phyloP scores from a whole-genome alignment of 345 rosid genomes.

The Linum usitatissimum region DNA sequence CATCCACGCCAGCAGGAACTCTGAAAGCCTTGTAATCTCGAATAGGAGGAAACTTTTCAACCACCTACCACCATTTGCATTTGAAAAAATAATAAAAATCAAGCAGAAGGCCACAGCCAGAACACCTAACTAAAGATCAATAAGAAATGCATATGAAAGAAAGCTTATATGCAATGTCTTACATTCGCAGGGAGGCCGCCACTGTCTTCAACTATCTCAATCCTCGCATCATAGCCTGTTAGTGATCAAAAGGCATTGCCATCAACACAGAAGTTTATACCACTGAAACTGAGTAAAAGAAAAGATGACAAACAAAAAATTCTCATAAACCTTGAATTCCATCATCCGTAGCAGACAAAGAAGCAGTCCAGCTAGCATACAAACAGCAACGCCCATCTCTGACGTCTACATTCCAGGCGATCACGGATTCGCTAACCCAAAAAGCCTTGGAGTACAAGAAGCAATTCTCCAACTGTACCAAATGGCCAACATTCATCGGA shows the following conservation, averaged over 20 bases:
- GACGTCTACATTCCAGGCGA: constrained; percentile 75
- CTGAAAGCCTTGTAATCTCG: constrained; percentile 46
- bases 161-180: constrained; percentile 2
- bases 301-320: background rate
- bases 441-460: constrained; percentile 52
- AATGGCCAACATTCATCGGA: constrained; percentile 14
- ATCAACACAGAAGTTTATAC: background rate
- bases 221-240: constrained; percentile 49
- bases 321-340: constrained; percentile 46
- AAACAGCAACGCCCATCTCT: constrained; percentile 51
- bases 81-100: background rate
- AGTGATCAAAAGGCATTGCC: background rate
- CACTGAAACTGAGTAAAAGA: background rate
- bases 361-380: constrained; percentile 54
- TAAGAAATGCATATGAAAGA: background rate
- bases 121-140: background rate
- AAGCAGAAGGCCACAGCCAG: background rate
- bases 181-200: constrained; percentile 48
- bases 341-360: constrained; percentile 39
- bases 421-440: constrained; percentile 53
- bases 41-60: constrained; percentile 79
- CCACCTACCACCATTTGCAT: constrained; percentile 38
- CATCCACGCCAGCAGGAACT: constrained; percentile 45
- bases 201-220: constrained; percentile 46
- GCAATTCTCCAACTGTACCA: constrained; percentile 34